These are phyloP conservation scores for California macrophylla DNA, from an alignment of 441 rosid species.

Conservation along the genomic window DNA sequence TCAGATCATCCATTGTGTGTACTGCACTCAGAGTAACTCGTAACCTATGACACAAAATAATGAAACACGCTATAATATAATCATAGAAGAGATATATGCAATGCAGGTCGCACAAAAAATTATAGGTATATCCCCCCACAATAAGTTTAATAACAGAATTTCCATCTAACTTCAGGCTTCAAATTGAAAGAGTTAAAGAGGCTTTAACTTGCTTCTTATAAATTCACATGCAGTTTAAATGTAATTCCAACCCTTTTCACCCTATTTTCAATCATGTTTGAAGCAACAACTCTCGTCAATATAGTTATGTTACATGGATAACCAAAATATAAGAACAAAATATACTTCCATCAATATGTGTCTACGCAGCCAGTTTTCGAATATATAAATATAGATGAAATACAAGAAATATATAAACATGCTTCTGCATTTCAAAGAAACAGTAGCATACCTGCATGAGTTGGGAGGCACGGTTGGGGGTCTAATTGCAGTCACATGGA, in stretches of 20 bases:
- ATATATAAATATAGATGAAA: neutral
- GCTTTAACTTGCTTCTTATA: neutral
- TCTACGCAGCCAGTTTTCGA: neutral
- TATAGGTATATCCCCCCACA: no score
- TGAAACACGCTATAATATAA: neutral
- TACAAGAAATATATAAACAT: neutral
- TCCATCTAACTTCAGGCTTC: no score
- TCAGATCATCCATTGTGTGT: constrained; percentile 63
- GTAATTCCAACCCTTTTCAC: neutral
- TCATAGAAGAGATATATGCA: no score
- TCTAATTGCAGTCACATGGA: constrained; percentile 81
- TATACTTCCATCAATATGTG: neutral
- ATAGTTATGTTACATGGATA: neutral
- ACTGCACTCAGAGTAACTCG: constrained; percentile 62
- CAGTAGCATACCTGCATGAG: constrained; percentile 63
- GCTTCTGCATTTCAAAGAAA: neutral
- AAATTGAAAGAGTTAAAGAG: neutral
- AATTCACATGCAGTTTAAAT: no score
- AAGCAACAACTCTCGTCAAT: neutral
- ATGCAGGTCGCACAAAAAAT: no score
- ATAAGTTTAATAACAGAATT: no score
- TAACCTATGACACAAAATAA: constrained; percentile 30
- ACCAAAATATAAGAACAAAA: neutral
- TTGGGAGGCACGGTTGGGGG: constrained; percentile 96
- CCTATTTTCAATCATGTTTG: no score